These are phyloP conservation scores for Diplodia intermedia DNA, from an alignment of 2,329 filamentous ascomycete species.

Conservation along the genomic window DNA sequence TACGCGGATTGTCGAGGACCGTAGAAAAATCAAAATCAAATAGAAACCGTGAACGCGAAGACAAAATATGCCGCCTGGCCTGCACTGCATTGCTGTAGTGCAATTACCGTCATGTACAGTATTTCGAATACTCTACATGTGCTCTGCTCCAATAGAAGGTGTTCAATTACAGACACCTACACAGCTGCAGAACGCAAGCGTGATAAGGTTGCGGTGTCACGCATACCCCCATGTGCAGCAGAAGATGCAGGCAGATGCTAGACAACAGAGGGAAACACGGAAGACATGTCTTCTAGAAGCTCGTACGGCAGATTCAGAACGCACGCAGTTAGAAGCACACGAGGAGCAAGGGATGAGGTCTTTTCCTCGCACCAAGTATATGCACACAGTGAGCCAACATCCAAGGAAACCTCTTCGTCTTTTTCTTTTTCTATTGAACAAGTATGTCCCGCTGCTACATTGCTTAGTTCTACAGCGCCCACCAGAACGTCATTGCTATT, in stretches of 20 bases:
- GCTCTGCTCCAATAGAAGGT: neutral
- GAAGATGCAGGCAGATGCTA: too few relatives aligned
- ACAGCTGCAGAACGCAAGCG: neutral
- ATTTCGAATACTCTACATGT: constrained; percentile 15
- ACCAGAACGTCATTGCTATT: constrained; percentile 9
- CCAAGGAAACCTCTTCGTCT: constrained; percentile 9
- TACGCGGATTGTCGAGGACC: too few relatives aligned
- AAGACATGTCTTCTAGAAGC: constrained; percentile 9
- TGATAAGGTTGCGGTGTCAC: neutral
- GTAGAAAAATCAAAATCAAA: too few relatives aligned
- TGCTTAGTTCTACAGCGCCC: constrained; percentile 12
- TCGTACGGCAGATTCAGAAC: neutral
- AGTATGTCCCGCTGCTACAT: constrained; percentile 8
- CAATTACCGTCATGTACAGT: constrained; percentile 1
- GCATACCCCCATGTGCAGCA: neutral
- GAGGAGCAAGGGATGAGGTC: neutral
- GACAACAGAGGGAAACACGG: neutral
- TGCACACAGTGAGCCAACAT: neutral
- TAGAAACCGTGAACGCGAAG: neutral
- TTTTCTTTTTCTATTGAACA: constrained; percentile 4
- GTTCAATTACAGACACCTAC: neutral
- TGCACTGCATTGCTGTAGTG: neutral
- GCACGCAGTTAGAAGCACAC: neutral
- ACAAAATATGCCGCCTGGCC: neutral
- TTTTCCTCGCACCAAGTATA: neutral